Base-by-base conservation (phyloP, 1,284 basidiomycete genomes). In the Volvariella volvacea region DNA sequence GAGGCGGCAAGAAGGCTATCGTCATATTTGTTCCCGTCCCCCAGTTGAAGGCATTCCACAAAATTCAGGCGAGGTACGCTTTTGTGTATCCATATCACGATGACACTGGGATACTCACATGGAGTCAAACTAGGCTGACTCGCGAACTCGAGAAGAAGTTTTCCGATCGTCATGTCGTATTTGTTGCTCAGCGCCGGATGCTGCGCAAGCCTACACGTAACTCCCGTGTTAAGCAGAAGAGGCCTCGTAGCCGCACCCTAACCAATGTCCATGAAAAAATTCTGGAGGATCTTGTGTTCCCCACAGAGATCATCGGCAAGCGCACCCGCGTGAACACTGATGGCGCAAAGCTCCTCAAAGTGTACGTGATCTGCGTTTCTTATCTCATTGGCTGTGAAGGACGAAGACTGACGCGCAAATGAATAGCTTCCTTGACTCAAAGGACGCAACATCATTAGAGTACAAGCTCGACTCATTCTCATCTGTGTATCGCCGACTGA, bases 101-200 rank as follows among this genome's bases (percentile, higher is more conserved):
- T 45, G 43, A 49, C 39, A 34, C 41, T 44, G 37, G 45, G 46
- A 48, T 44, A 47, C 19, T 15, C 22, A 39, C 30, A 47, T 43
- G 17, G 31, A 46, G 42, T 45, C 50, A 43, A 34, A 17, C 16
- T 64, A 98, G 94, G 68, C 86, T 99, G 64, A 97, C 93, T 55
- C 88, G 94, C 51, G 95, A 99, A 70, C 83, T 99, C 63, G 96
- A 99, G 83, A 99, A 99, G 84, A 99, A 99, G 76, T 98, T 99
- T 76, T 92, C 94, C 44, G 92, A 96, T 71, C 87, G 93, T 63
- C 95, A 97, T 73, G 92, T 99, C 65, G 90, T 99, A 52, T 99
- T 99, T 67, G 84, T 99, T 64, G 94, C 91, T 47, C 96, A 99
- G 75, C 93, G 96, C 68, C 88, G 95, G 64, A 95, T 98, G 83